Conservation (phyloP, 1,139 yeast genomes). For the Taiozyma onychis region DNA sequence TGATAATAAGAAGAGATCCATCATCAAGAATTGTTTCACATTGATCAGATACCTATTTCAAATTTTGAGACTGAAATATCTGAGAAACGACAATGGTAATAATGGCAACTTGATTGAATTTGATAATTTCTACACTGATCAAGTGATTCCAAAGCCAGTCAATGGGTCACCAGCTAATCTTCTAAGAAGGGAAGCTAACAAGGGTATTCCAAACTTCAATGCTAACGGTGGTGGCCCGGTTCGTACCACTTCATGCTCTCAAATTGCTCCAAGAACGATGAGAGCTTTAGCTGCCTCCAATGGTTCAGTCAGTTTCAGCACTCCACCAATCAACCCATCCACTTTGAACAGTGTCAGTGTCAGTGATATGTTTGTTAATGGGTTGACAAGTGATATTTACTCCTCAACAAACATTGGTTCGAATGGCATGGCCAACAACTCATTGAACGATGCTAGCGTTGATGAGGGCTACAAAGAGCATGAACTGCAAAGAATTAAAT, state of each 20-base stretch:
- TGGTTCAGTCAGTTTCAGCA: constrained; percentile 14
- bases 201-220: background rate
- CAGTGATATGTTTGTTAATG: constrained; percentile 23
- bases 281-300: constrained; percentile 24
- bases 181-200: constrained; percentile 4
- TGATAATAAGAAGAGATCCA: constrained; percentile 26
- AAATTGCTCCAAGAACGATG: constrained; percentile 32
- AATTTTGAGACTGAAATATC: constrained; percentile 23
- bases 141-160: constrained; percentile 22
- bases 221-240: constrained; percentile 1
- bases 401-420: background rate
- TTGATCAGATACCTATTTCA: constrained; percentile 26
- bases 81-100: constrained; percentile 15
- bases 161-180: constrained; percentile 5
- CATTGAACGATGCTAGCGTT: constrained; percentile 8
- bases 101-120: constrained; percentile 16
- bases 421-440: constrained; percentile 2
- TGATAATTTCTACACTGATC: constrained; percentile 20
- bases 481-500: constrained; percentile 22
- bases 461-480: constrained; percentile 23
- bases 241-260: constrained; percentile 28
- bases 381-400: constrained; percentile 18
- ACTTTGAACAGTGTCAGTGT: constrained; percentile 16
- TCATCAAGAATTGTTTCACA: constrained; percentile 27
- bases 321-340: constrained; percentile 8